Evolutionary conservation across 192 early-diverging fungal genomes (phyloP).

Genomic region (Coemansia sp.): DNA sequence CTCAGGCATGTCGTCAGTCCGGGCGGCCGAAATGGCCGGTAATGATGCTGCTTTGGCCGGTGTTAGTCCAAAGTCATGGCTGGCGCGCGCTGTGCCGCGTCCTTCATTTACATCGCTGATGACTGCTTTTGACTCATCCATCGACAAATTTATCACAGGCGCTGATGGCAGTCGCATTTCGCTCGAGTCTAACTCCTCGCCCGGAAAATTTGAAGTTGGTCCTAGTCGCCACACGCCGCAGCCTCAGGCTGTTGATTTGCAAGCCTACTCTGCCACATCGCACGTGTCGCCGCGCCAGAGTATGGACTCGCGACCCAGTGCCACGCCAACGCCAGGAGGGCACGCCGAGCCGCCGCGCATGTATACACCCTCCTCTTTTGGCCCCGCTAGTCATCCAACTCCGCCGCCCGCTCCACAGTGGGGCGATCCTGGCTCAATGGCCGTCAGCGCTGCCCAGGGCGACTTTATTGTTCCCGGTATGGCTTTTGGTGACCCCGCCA

Average conservation of each 20-base stretch:
- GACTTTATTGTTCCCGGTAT: slow-evolving; percentile 24
- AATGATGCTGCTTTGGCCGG: slow-evolving; percentile 34
- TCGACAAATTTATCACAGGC: slow-evolving; percentile 66
- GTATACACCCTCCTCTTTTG: slow-evolving; percentile 27
- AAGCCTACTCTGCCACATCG: slow-evolving; percentile 4
- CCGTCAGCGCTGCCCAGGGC: neutral
- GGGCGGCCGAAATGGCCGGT: slow-evolving; percentile 35
- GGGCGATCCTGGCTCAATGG: slow-evolving; percentile 21
- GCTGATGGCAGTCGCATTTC: slow-evolving; percentile 47
- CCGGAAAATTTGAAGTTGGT: slow-evolving; percentile 35
- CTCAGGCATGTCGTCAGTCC: slow-evolving; percentile 40
- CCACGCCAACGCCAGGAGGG: neutral
- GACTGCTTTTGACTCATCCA: slow-evolving; percentile 59
- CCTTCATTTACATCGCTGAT: slow-evolving; percentile 55
- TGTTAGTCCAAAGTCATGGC: slow-evolving; percentile 55
- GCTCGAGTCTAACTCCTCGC: slow-evolving; percentile 20
- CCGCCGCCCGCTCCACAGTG: slow-evolving; percentile 30
- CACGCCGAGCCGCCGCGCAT: slow-evolving; percentile 28
- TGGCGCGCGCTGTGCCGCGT: slow-evolving; percentile 52
- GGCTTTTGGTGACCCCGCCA: neutral
- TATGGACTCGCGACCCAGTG: slow-evolving; percentile 27
- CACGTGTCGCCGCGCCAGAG: slow-evolving; percentile 33
- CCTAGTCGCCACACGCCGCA: slow-evolving; percentile 23
- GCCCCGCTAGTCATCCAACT: neutral
- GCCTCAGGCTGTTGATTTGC: slow-evolving; percentile 8